These are phyloP conservation scores for Botrytis cinerea DNA, from an alignment of 2,329 filamentous ascomycete species.

Conservation along the genomic window DNA sequence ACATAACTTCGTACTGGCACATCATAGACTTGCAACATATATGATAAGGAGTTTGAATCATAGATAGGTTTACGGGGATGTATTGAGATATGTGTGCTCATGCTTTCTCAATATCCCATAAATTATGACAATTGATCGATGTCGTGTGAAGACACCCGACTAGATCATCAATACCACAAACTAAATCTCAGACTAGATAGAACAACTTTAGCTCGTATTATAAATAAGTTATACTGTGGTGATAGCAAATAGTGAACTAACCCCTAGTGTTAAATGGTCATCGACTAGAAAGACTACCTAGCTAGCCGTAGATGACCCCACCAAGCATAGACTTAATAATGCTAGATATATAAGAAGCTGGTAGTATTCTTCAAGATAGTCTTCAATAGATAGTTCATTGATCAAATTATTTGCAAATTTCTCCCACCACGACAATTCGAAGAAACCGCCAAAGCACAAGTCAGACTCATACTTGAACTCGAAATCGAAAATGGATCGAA, in stretches of 20 bases:
- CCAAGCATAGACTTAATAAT: neutral
- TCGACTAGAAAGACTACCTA: neutral
- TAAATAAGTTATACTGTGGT: too few relatives aligned
- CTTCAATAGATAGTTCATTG: neutral
- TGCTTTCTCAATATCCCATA: neutral
- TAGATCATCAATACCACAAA: neutral
- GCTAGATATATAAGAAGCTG: neutral
- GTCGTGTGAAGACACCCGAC: neutral
- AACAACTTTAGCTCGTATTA: neutral
- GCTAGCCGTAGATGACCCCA: neutral
- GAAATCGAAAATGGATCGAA: neutral
- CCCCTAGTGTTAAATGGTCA: neutral
- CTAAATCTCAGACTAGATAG: neutral
- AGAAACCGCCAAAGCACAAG: neutral
- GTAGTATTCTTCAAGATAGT: neutral
- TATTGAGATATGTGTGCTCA: neutral
- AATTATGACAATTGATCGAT: neutral
- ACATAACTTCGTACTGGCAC: neutral
- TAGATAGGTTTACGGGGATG: neutral
- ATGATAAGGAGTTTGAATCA: neutral
- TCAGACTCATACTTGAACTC: neutral
- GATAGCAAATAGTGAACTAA: neutral
- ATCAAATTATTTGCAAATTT: neutral
- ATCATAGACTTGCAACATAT: neutral
- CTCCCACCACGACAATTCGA: rapidly evolving